Conservation (phyloP, 2,329 filamentous ascomycete species). For the Macroventuria anomochaeta region DNA sequence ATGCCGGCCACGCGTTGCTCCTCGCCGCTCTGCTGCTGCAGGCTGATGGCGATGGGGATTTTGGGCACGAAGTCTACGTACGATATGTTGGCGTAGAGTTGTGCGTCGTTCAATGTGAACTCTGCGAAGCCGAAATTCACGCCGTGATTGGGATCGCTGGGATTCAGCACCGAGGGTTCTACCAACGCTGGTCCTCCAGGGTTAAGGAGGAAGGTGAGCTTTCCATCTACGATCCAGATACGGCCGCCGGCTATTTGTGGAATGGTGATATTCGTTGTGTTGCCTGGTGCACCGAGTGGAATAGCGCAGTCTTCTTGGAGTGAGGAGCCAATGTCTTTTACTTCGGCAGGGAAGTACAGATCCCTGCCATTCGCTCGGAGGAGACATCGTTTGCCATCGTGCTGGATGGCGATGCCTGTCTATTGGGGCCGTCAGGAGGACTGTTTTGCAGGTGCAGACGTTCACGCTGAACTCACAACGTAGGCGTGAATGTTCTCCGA, state of each 20-base stretch:
- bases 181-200: conserved; percentile 14
- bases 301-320: conserved; percentile 17
- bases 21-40: conserved; percentile 1
- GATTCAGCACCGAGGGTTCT: conserved; percentile 13
- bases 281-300: conserved; percentile 10
- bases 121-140: conserved; percentile 15
- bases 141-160: conserved; percentile 12
- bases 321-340: conserved; percentile 15
- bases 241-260: conserved; percentile 15
- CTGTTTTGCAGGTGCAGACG: not conserved
- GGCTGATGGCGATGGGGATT: conserved; percentile 12
- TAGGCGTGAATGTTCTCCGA: conserved; percentile 12
- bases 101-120: conserved; percentile 11
- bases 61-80: conserved; percentile 14
- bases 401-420: conserved; percentile 16
- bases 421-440: not conserved
- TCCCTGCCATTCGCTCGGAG: conserved; percentile 13
- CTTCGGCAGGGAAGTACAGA: conserved; percentile 13
- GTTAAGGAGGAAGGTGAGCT: conserved; percentile 13
- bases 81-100: conserved; percentile 14
- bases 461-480: conserved; percentile 1
- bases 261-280: conserved; percentile 13
- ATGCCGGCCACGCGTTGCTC: conserved; percentile 10
- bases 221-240: conserved; percentile 12
- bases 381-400: conserved; percentile 13